Evolutionary conservation across 495 filamentous ascomycete species (phyloP).

Genomic region (Thermothielavioides terrestris): DNA sequence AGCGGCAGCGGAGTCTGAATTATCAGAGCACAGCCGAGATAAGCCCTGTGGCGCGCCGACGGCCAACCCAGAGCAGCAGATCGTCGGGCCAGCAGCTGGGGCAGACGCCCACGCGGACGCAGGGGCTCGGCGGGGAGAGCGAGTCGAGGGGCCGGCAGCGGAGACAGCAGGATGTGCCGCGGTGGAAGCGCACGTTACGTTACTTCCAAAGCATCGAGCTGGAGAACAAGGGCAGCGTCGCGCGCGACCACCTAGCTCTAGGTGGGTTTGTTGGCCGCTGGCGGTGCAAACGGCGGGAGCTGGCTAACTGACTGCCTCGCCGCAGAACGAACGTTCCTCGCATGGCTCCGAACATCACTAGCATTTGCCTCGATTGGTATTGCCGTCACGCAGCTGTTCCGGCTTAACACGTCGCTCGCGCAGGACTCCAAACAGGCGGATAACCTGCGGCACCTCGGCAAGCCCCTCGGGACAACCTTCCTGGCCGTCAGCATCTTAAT

Average conservation of each 20-base stretch:
- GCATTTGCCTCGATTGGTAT: constrained; percentile 96
- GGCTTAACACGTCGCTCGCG: constrained; percentile 66
- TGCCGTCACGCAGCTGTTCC: constrained; percentile 91
- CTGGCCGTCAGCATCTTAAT: constrained; percentile 79
- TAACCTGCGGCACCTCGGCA: constrained; percentile 69
- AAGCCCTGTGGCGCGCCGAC: constrained; percentile 12
- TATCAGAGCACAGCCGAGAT: constrained; percentile 30
- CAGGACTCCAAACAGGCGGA: constrained; percentile 23
- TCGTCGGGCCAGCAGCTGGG: constrained; percentile 2
- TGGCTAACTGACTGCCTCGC: constrained; percentile 11
- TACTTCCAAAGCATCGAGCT: constrained; percentile 80
- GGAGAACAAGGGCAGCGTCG: constrained; percentile 94
- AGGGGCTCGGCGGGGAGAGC: constrained; percentile 1
- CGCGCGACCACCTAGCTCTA: constrained; percentile 86
- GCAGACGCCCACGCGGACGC: not conserved
- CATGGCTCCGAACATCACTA: constrained; percentile 91
- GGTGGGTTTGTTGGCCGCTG: constrained; percentile 42
- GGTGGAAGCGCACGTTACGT: constrained; percentile 40
- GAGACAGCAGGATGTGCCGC: constrained; percentile 16
- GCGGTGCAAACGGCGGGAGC: not conserved
- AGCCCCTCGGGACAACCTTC: constrained; percentile 90
- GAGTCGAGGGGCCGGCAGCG: constrained; percentile 16
- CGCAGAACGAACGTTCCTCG: constrained; percentile 92
- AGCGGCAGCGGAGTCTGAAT: constrained; percentile 17
- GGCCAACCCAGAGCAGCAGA: constrained; percentile 9